Evolutionary conservation across 352 stramenopile species (phyloP), one percentile per base, ranked within the genome.

Genomic region (Globisporangium camurandrum): DNA sequence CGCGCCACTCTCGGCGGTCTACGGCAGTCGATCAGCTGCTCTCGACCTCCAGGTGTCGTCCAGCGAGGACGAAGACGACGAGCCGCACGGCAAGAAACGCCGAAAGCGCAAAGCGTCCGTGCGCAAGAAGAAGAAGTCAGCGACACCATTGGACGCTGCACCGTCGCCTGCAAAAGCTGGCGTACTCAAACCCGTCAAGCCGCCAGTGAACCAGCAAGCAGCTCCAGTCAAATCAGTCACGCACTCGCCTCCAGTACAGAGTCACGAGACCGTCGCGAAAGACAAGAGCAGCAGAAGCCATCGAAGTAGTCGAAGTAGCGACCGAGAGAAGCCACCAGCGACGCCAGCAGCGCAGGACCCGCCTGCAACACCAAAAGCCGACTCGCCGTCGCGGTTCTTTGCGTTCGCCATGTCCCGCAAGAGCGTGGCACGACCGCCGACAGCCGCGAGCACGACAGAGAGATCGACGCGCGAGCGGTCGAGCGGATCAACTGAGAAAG

Each of bases 301-400:
- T n/a, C n/a, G n/a, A n/a, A n/a, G n/a, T n/a, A n/a, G 20, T 30
- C 27, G 11, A 16, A 10, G 20, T 30, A 45, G 2, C 22, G n/a
- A 10, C 14, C 4, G 9, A 36, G 19, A 38, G 31, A 37, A 37
- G 24, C 10, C 11, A 16, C 12, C 41, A 10, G 36, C 31, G 11
- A 10, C 40, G 1, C 28, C 39, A 2, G 33, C 22, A 16, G 1
- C 30, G 22, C 49, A 56, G 23, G 43, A 46, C 10, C 19, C 24
- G 4, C 20, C 31, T 1, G 7, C 20, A n/a, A 30, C 30, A 22
- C 24, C 19, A 16, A 59, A 62, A 27, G 38, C 38, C 5, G 56
- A 59, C 14, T 62, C 56, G 16, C 44, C 54, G 1, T 36, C 51
- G 14, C 56, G 56, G 19, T 62, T 59, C 34, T 59, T 51, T n/a